Evolutionary conservation across 345 rosid species (phyloP), one percentile per base, ranked within the genome.

Genomic region (Clarkia xantiana): DNA sequence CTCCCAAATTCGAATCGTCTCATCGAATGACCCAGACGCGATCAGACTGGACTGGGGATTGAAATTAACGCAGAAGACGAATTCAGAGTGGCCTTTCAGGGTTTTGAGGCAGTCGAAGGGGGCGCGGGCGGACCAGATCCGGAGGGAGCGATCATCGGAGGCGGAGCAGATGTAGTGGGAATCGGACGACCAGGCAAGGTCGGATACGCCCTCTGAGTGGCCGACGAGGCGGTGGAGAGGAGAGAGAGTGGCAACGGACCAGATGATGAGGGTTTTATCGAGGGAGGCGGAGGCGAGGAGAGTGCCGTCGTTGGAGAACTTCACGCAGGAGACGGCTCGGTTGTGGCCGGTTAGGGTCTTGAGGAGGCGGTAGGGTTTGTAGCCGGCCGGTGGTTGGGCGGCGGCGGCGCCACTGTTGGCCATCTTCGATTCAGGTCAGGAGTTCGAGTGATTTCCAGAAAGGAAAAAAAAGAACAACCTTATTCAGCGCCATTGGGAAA

Each of bases 131-230:
- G 79, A 84, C 98, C 98, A 91, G 67, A 91, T 91, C 56, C 98
- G 98, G 61, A 91, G 80, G 52, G 96, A 58, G 29, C 79, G 76
- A 48, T 91, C 98, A 45, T 91, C 96, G 29, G 98, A 86, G 44
- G 94, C 94, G 45, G 98, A 86, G 67, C 96, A 91, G 58, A 89
- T 81, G 68, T 91, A 86, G 67, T 80, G 98, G 22, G 96, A 84
- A 59, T 91, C 93, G 5, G 84, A 81, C 39, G 97, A 89, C 97
- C 97, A 89, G 42, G 97, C 94, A 2, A 89, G 69, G 74, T 89
- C 97, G 6, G 81, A 80, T 48, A 86, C 55, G 34, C 98, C 94
- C 3, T 63, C 78, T 20, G 85, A 64, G 76, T 86, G 96, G 47
- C 97, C 97, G 36, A 67, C 65, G 40, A 80, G 76, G 40, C 76